Conservation (phyloP, 2,329 filamentous ascomycete genomes). For the Fusarium compactum region DNA sequence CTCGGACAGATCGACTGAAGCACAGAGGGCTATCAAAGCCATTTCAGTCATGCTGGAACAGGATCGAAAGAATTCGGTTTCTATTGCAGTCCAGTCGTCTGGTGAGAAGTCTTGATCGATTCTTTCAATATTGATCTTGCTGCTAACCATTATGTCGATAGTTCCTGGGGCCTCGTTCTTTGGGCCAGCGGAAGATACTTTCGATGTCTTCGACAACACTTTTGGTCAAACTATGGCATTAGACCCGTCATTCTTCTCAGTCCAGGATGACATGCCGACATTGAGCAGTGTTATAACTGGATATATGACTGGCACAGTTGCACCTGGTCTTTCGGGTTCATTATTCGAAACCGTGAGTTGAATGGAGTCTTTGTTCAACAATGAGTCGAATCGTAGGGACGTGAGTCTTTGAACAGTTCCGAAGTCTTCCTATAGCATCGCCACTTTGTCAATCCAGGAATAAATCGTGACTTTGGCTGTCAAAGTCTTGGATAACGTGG, state of each 20-base stretch:
- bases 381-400: background rate
- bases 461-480: background rate
- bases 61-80: background rate
- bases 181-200: background rate
- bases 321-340: background rate
- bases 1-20: slow-evolving; percentile 8
- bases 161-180: background rate
- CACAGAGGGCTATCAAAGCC: slow-evolving; percentile 5
- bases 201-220: slow-evolving; percentile 17
- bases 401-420: background rate
- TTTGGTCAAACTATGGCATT: slow-evolving; percentile 28
- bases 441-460: background rate
- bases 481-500: background rate
- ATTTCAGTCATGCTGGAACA: slow-evolving; percentile 13
- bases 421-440: background rate
- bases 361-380: background rate
- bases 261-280: slow-evolving; percentile 4
- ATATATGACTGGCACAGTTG: slow-evolving; percentile 6
- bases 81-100: background rate
- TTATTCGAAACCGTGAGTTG: background rate
- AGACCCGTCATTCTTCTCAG: slow-evolving; percentile 22
- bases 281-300: slow-evolving; percentile 20
- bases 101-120: background rate
- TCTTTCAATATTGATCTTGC: background rate
- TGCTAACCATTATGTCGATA: background rate